Conservation (phyloP, 2,329 filamentous ascomycete species). For the Aspergillus vadensis region DNA sequence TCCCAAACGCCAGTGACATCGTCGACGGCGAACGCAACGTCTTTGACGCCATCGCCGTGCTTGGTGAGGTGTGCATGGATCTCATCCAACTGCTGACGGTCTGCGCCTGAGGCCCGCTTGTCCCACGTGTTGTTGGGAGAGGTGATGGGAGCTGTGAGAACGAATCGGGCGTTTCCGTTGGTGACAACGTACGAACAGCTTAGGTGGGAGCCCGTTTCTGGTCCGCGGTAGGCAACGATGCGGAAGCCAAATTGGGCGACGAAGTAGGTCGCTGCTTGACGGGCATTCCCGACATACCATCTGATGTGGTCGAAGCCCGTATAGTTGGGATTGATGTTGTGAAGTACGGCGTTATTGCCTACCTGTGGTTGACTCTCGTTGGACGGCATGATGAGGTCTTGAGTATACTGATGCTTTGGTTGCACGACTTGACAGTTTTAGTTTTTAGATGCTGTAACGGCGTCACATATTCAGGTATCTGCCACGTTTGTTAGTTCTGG, state of each 20-base stretch:
- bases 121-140: conserved; percentile 55
- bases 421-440: background rate
- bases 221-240: conserved; percentile 75
- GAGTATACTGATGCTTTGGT: background rate
- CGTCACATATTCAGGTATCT: background rate
- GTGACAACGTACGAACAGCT: conserved; percentile 78
- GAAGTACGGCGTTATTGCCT: conserved; percentile 50
- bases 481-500: background rate
- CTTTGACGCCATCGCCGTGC: conserved; percentile 85
- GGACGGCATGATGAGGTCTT: background rate
- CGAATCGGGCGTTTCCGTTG: conserved; percentile 76
- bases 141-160: conserved; percentile 79
- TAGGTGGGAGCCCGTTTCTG: conserved; percentile 80
- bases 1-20: conserved; percentile 73
- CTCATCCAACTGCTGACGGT: conserved; percentile 63
- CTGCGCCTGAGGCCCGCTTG: conserved; percentile 47
- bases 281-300: conserved; percentile 93
- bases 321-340: conserved; percentile 36
- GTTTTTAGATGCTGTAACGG: background rate
- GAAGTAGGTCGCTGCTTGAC: conserved; percentile 86
- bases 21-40: conserved; percentile 87
- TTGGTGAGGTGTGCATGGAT: conserved; percentile 78
- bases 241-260: conserved; percentile 79
- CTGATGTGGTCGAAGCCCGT: conserved; percentile 75
- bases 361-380: background rate